A percentile compares a stretch with the other conserved stretches of the same genome.
Evolutionary conservation across 2,329 filamentous ascomycete species (phyloP).

Genomic region (Beauveria sp.): DNA sequence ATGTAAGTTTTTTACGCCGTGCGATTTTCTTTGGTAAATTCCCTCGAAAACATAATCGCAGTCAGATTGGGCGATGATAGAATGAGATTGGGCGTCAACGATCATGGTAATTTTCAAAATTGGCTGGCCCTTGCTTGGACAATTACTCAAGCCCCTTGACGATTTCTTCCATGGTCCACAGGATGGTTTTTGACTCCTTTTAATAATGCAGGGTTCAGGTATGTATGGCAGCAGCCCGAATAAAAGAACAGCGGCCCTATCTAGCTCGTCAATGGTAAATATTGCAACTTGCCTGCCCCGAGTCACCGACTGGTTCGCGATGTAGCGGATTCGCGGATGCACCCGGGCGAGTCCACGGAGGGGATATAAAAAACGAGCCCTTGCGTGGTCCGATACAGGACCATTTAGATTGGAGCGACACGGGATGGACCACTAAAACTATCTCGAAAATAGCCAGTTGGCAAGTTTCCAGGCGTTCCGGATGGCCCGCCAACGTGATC

Average conservation of each 20-base stretch:
- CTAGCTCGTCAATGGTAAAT: neutral
- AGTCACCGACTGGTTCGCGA: no score
- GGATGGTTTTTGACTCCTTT: neutral
- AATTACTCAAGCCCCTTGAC: neutral
- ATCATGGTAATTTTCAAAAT: neutral
- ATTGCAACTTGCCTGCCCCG: no score
- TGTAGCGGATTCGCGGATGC: neutral
- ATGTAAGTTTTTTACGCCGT: no score
- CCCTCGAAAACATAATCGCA: no score
- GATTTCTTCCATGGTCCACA: neutral
- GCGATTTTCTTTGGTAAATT: no score
- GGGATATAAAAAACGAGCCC: neutral
- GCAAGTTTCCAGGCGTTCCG: neutral
- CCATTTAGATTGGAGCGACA: neutral
- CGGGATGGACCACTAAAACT: neutral
- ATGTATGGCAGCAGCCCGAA: neutral
- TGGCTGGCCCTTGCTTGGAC: neutral
- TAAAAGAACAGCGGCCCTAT: neutral
- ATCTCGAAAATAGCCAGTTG: neutral
- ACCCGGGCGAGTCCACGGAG: neutral
- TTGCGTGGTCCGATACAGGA: neutral
- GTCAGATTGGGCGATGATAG: neutral
- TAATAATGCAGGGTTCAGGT: neutral
- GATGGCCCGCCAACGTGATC: conserved; percentile 8
- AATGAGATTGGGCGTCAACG: neutral